These are phyloP conservation scores for Arthrobotrys iridis DNA, from an alignment of 2,329 filamentous ascomycete genomes.

Conservation along the genomic window DNA sequence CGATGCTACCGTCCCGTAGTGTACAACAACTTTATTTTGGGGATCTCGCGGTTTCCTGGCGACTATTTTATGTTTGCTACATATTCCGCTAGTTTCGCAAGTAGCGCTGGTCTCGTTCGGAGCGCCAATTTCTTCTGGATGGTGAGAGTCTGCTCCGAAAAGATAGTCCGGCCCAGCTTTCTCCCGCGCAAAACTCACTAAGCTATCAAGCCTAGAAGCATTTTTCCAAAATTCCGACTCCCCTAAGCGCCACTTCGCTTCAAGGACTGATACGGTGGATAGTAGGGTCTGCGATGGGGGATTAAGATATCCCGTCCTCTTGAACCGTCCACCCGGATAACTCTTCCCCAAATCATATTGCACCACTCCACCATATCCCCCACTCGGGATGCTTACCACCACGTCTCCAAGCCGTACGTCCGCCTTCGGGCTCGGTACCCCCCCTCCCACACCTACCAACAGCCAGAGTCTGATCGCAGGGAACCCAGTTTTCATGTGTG, in stretches of 20 bases:
- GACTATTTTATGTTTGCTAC: not conserved
- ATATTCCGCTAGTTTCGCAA: not conserved
- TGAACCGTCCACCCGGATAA: not conserved
- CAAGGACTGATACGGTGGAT: not conserved
- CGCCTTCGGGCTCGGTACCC: not conserved
- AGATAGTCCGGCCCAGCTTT: not conserved
- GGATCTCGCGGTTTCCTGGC: not conserved
- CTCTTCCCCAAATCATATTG: slow-evolving; percentile 15
- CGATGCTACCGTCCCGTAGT: slow-evolving; percentile 1
- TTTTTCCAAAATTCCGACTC: not conserved
- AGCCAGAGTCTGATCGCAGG: not conserved
- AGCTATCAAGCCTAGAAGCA: not conserved
- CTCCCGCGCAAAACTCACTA: not conserved
- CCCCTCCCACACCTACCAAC: slow-evolving; percentile 15
- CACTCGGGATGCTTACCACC: not conserved
- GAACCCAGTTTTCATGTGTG: not conserved
- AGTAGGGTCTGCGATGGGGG: not conserved
- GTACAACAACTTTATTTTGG: too few species aligned
- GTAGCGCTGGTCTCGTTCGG: not conserved
- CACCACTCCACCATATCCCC: not conserved
- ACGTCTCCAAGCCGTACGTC: slow-evolving; percentile 23
- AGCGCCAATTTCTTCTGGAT: not conserved
- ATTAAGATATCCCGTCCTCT: not conserved
- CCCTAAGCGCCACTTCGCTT: not conserved
- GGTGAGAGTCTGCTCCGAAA: not conserved